Evolutionary conservation across 2,329 filamentous ascomycete species (phyloP), one percentile per base, ranked within the genome.

Genomic region (Coniochaeta ligniaria): DNA sequence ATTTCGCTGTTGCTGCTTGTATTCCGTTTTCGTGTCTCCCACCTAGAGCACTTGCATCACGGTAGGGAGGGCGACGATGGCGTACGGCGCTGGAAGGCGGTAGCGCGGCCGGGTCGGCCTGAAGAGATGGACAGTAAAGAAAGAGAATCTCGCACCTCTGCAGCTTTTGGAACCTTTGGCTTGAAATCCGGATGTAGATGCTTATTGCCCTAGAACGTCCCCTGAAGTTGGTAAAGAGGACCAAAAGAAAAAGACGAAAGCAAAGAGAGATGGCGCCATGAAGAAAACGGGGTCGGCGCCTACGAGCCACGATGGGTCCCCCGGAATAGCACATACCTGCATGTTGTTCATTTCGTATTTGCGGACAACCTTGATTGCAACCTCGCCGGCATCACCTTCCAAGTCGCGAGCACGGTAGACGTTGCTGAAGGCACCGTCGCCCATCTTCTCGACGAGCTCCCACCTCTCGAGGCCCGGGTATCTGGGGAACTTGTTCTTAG

Each of bases 331-430:
- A 89, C 92, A 85, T 84, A 99, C 95, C 92, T 98, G 95, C 81
- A 89, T 92, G 66, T 88, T 93, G 78, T 96, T 98, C 91, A 99
- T 97, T 78, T 99, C 95, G 74, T 92, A 98, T 78, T 98, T 98
- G 71, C 95, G 90, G 65, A 99, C 95, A 58, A 99, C 95, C 76
- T 99, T 99, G 82, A 99, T 98, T 68, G 94, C 95, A 36, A 95
- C 92, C 72, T 98, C 89, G 66, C 85, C 86, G 64, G 84, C 83
- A 64, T 87, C 80, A 45, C 90, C 89, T 6, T 86, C 82, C 54
- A 78, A 73, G 73, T 99, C 95, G 66, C 83, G 84, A 41, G 95
- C 95, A 43, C 91, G 88, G 76, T 98, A 99, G 65, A 99, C 95
- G 71, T 98, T 98, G 80, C 94, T 98, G 82, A 99, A 99, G 63